Conservation (phyloP, 176 grass and related monocot genomes). For the Cenchrus americanus region DNA sequence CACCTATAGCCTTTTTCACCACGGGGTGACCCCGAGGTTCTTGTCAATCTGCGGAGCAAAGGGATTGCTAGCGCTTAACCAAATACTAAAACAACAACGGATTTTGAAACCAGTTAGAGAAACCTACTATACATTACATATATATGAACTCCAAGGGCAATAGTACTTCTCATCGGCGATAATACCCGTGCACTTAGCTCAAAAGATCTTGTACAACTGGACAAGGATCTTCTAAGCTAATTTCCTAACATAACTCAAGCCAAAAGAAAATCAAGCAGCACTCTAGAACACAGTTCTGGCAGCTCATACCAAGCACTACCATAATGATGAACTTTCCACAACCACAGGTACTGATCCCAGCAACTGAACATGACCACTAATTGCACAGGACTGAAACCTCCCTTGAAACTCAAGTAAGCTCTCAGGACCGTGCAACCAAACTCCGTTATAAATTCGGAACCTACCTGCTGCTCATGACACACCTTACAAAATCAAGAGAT, state of each 20-base stretch:
- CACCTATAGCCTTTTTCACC: too few species aligned
- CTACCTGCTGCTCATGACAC: not conserved
- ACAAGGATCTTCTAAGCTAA: not conserved
- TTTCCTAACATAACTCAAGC: constrained; percentile 22
- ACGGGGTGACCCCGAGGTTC: too few species aligned
- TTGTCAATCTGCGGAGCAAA: too few species aligned
- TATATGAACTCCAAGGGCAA: not conserved
- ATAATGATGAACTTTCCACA: constrained; percentile 31
- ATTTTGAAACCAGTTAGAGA: not conserved
- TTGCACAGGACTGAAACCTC: constrained; percentile 37
- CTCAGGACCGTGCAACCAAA: constrained; percentile 29
- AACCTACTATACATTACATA: constrained; percentile 39
- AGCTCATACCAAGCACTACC: constrained; percentile 39
- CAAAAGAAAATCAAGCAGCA: constrained; percentile 32
- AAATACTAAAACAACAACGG: not conserved
- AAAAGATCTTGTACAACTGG: not conserved
- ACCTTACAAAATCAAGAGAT: constrained; percentile 27
- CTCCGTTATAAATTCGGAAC: constrained; percentile 14
- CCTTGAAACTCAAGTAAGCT: constrained; percentile 45
- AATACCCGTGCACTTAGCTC: not conserved
- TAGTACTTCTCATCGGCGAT: not conserved
- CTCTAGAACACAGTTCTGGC: constrained; percentile 39
- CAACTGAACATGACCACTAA: constrained; percentile 31
- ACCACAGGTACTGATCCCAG: constrained; percentile 18
- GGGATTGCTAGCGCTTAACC: too few species aligned